Conservation (phyloP, 2,329 filamentous ascomycete species). For the Camptophora hylomeconis region DNA sequence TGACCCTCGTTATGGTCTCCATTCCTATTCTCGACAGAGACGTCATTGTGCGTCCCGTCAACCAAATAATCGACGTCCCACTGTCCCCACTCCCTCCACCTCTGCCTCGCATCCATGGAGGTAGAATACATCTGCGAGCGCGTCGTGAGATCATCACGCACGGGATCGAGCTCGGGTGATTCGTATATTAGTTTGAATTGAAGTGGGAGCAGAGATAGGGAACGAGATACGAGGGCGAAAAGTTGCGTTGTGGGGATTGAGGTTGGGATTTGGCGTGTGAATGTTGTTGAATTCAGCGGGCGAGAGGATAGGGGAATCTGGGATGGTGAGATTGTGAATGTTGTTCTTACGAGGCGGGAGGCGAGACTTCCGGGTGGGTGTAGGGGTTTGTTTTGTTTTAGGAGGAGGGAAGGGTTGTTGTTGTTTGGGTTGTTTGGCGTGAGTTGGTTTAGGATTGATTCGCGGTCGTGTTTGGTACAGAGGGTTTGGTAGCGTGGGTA, state of each 20-base stretch:
- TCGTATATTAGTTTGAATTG: constrained; percentile 64
- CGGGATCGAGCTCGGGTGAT: constrained; percentile 80
- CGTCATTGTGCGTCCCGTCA: constrained; percentile 40
- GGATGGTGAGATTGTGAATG: constrained; percentile 46
- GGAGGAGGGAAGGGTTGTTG: constrained; percentile 23
- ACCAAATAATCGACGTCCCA: constrained; percentile 27
- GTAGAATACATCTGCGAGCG: constrained; percentile 4
- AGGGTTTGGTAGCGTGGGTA: constrained; percentile 65
- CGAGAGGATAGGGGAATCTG: no score
- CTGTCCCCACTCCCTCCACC: constrained; percentile 34
- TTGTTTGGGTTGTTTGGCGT: constrained; percentile 47
- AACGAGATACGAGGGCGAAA: constrained; percentile 55
- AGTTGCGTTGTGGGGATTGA: constrained; percentile 1
- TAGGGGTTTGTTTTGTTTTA: constrained; percentile 6
- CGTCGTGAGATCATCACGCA: constrained; percentile 22
- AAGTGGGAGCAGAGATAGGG: constrained; percentile 70
- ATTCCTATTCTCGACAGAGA: constrained; percentile 23
- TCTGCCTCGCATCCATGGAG: constrained; percentile 40
- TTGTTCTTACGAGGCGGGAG: constrained; percentile 54
- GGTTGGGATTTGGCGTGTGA: constrained; percentile 6
- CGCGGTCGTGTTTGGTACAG: constrained; percentile 60
- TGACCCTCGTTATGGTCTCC: constrained; percentile 25
- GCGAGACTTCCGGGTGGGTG: constrained; percentile 71
- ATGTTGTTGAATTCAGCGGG: no score
- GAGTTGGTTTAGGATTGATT: constrained; percentile 12